Percentiles rank a stretch among this genome's conserved stretches.
phyloP scores from a whole-genome alignment of 2,329 filamentous ascomycete species.

The Phialemoniopsis sp. region DNA sequence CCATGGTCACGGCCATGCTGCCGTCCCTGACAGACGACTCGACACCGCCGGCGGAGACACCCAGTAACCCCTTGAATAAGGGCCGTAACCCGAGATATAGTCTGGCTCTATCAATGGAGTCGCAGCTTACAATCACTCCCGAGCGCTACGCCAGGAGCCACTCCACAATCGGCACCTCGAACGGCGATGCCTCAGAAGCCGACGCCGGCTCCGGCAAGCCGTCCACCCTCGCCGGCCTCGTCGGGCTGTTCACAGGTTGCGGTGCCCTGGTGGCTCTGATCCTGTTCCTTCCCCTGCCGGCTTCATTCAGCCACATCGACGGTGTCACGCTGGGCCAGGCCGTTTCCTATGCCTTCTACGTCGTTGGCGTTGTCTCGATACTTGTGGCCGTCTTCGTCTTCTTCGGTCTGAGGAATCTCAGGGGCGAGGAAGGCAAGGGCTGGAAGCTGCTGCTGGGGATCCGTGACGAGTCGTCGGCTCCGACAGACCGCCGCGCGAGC shows the following conservation, averaged over 20 bases:
- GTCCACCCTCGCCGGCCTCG: slow-evolving; percentile 73
- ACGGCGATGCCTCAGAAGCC: slow-evolving; percentile 7
- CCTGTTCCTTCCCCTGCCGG: slow-evolving; percentile 83
- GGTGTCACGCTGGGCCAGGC: slow-evolving; percentile 72
- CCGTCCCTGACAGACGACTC: slow-evolving; percentile 62
- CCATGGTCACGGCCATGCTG: slow-evolving; percentile 95
- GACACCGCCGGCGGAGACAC: slow-evolving; percentile 14
- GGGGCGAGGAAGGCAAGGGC: slow-evolving; percentile 75
- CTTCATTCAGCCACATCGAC: slow-evolving; percentile 66
- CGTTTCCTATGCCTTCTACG: slow-evolving; percentile 81
- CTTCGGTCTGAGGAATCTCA: slow-evolving; percentile 65
- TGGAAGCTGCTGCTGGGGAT: slow-evolving; percentile 54
- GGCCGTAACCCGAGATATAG: slow-evolving; percentile 46
- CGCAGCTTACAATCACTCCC: slow-evolving; percentile 72
- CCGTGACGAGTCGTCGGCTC: slow-evolving; percentile 12
- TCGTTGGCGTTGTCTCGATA: slow-evolving; percentile 71
- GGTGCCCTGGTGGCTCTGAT: slow-evolving; percentile 81
- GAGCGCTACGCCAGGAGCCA: slow-evolving; percentile 39
- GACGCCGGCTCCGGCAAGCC: slow-evolving; percentile 36
- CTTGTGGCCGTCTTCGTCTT: slow-evolving; percentile 71
- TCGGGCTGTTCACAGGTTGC: slow-evolving; percentile 88
- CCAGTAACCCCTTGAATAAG: slow-evolving; percentile 21
- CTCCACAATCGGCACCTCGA: background rate
- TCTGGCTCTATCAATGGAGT: slow-evolving; percentile 64
- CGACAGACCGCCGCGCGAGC: background rate